Percentiles rank a stretch among this genome's conserved stretches.
Evolutionary conservation across 352 stramenopile species (phyloP).

Genomic region (Phytopythium chamaehyphon): DNA sequence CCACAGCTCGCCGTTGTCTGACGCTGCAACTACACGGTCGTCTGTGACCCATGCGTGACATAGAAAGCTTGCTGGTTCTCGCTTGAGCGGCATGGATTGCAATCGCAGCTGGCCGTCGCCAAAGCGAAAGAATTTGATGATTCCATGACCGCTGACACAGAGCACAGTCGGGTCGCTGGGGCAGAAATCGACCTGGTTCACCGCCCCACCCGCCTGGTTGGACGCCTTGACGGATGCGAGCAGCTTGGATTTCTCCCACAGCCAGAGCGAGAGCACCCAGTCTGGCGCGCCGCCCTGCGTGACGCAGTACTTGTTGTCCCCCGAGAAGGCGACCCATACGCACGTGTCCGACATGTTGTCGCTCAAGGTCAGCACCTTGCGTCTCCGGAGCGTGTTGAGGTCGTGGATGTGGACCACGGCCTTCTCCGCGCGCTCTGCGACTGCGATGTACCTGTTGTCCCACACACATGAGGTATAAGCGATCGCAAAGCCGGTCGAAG

Average conservation of each 20-base stretch:
- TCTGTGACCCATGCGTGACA: slow-evolving; percentile 91
- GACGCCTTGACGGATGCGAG: slow-evolving; percentile 70
- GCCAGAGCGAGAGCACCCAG: slow-evolving; percentile 89
- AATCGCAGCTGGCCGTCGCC: slow-evolving; percentile 77
- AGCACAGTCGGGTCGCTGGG: slow-evolving; percentile 80
- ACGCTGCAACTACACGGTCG: slow-evolving; percentile 87
- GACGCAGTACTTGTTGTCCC: slow-evolving; percentile 89
- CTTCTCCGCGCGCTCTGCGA: slow-evolving; percentile 83
- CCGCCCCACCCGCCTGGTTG: slow-evolving; percentile 53
- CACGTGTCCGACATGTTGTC: slow-evolving; percentile 82
- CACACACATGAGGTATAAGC: background rate
- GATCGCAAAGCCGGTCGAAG: background rate
- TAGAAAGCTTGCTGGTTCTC: slow-evolving; percentile 84
- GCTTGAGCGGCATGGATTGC: slow-evolving; percentile 64
- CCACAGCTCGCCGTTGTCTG: slow-evolving; percentile 88
- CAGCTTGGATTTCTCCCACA: slow-evolving; percentile 92
- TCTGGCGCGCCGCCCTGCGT: slow-evolving; percentile 87
- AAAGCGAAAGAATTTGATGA: slow-evolving; percentile 90
- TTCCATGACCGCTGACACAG: slow-evolving; percentile 84
- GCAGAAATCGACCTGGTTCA: slow-evolving; percentile 90
- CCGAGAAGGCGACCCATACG: slow-evolving; percentile 84
- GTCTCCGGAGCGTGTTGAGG: slow-evolving; percentile 72
- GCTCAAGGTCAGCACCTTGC: slow-evolving; percentile 77
- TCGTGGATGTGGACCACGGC: slow-evolving; percentile 91
- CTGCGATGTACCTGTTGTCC: slow-evolving; percentile 67